Evolutionary conservation across 371 early-diverging fungal genomes (phyloP).

Genomic region (Lichtheimia hyalospora): DNA sequence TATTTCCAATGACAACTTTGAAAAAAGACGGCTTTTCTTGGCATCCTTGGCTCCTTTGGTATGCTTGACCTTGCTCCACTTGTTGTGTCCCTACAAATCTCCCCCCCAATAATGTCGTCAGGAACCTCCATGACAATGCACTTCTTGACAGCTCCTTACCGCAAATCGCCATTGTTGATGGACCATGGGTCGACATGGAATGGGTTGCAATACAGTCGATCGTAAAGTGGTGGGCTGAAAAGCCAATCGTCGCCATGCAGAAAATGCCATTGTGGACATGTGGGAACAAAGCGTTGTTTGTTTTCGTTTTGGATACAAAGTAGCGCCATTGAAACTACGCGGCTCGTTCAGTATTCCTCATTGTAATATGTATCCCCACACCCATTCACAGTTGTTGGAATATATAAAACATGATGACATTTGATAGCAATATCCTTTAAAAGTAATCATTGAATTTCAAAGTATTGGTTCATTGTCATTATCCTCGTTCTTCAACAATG

Average conservation of each 20-base stretch:
- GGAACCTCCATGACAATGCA: neutral
- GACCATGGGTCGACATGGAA: neutral
- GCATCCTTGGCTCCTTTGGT: slow-evolving; percentile 62
- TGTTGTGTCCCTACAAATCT: slow-evolving; percentile 56
- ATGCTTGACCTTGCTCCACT: slow-evolving; percentile 73
- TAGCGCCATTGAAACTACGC: too few species aligned
- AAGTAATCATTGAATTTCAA: too few species aligned
- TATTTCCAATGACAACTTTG: slow-evolving; percentile 63
- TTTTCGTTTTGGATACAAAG: too few species aligned
- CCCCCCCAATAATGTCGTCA: neutral
- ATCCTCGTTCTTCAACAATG: too few species aligned
- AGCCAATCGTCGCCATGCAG: neutral
- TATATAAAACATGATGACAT: too few species aligned
- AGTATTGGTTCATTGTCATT: too few species aligned
- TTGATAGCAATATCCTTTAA: too few species aligned
- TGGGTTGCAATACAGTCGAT: neutral
- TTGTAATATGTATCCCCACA: too few species aligned
- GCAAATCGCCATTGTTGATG: slow-evolving; percentile 44
- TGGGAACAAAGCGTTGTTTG: too few species aligned
- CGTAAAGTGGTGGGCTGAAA: neutral
- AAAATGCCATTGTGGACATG: neutral
- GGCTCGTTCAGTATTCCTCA: too few species aligned
- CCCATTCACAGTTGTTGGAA: too few species aligned
- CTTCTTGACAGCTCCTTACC: slow-evolving; percentile 17
- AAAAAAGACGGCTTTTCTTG: slow-evolving; percentile 52